phyloP scores from a whole-genome alignment of 2,329 filamentous ascomycete species.

The Fusarium drepaniforme region DNA sequence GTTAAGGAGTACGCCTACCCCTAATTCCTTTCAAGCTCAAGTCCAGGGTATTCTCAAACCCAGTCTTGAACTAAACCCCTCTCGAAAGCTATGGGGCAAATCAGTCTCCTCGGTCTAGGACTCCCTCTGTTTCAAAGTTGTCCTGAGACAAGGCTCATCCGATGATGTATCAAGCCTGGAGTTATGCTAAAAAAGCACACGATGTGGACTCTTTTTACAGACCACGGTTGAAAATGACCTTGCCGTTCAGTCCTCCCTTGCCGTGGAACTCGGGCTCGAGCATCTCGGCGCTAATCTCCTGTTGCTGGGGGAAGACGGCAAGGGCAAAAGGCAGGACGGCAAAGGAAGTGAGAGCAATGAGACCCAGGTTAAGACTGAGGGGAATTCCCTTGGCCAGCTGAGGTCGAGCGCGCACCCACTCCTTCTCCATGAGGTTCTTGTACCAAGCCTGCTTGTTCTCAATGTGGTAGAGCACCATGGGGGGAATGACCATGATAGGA shows the following conservation, averaged over 20 bases:
- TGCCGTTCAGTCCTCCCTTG: conserved; percentile 80
- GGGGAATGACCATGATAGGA: conserved; percentile 96
- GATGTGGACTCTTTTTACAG: conserved; percentile 67
- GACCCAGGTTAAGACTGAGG: conserved; percentile 84
- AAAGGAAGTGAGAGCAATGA: conserved; percentile 89
- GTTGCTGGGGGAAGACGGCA: conserved; percentile 91
- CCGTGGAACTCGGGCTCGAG: conserved; percentile 91
- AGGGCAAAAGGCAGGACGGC: conserved; percentile 91
- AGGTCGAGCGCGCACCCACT: conserved; percentile 84
- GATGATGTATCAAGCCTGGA: not conserved
- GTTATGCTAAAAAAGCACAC: not conserved
- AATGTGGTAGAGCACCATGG: conserved; percentile 84
- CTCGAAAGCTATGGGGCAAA: not conserved
- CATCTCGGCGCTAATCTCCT: conserved; percentile 79
- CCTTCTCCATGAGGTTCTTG: conserved; percentile 64
- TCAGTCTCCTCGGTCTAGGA: not conserved
- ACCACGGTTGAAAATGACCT: conserved; percentile 97
- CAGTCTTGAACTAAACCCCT: not conserved
- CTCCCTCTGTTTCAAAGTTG: not conserved
- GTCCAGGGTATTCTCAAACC: not conserved
- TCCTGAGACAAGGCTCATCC: not conserved
- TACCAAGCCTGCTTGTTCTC: conserved; percentile 67
- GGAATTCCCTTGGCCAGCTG: conserved; percentile 68
- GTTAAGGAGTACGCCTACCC: not conserved
- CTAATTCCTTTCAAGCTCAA: not conserved